phyloP scores from a whole-genome alignment of 352 stramenopile species.

The Globisporangium barbulae region DNA sequence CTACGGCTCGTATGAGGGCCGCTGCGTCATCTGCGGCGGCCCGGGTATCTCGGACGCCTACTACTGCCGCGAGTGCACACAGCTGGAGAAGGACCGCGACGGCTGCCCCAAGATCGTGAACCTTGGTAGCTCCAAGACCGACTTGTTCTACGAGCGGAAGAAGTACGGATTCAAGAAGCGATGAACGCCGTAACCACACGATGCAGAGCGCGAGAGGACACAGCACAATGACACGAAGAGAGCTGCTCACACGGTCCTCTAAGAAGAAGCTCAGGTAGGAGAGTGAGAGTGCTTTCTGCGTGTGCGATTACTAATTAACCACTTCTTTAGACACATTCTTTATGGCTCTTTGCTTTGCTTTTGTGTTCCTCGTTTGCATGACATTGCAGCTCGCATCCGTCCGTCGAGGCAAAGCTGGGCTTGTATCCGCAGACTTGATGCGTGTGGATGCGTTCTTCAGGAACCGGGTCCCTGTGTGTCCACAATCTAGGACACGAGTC shows the following conservation, averaged over 20 bases:
- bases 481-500: no score
- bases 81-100: constrained; percentile 95
- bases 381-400: no score
- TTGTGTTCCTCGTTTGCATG: not conserved
- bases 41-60: constrained; percentile 98
- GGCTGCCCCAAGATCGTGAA: constrained; percentile 99
- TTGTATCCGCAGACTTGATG: no score
- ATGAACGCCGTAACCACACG: constrained; percentile 19
- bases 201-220: not conserved
- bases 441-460: no score
- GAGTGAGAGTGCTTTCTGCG: not conserved
- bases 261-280: not conserved
- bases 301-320: not conserved
- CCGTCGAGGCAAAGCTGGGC: no score
- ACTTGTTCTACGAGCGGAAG: constrained; percentile 99
- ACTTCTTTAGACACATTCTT: not conserved
- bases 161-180: constrained; percentile 96
- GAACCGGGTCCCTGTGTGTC: no score
- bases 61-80: constrained; percentile 99
- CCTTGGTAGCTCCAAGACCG: constrained; percentile 91
- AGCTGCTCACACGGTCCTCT: not conserved
- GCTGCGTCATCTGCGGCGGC: constrained; percentile 98
- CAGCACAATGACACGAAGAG: not conserved
- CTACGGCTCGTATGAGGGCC: constrained; percentile 96
- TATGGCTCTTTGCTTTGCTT: not conserved